A percentile compares a stretch with the other conserved stretches of the same genome.
phyloP scores from a whole-genome alignment of 2,329 filamentous ascomycete species.

The Alternaria novae-zelandiae region DNA sequence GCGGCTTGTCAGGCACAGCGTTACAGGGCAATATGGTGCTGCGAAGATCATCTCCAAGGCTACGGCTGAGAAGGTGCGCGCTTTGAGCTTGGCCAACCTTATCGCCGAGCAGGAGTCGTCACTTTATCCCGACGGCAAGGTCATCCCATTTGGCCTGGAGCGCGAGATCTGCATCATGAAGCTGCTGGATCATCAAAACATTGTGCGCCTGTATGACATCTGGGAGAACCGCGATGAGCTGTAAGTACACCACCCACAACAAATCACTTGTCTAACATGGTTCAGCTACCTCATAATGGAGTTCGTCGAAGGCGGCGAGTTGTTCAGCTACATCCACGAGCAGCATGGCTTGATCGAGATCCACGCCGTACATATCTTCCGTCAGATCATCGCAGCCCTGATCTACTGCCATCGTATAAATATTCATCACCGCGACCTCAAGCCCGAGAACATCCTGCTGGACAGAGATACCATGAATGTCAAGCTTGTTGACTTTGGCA shows the following conservation, averaged over 20 bases:
- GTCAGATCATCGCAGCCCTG: slow-evolving; percentile 90
- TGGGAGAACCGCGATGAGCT: slow-evolving; percentile 97
- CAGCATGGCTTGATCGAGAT: slow-evolving; percentile 78
- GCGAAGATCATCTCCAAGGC: slow-evolving; percentile 93
- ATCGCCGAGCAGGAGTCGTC: slow-evolving; percentile 69
- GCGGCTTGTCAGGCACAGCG: slow-evolving; percentile 78
- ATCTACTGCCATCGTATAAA: slow-evolving; percentile 93
- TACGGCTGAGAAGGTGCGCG: slow-evolving; percentile 79
- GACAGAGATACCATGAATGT: slow-evolving; percentile 73
- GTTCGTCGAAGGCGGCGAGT: slow-evolving; percentile 82
- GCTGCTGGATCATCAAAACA: slow-evolving; percentile 91
- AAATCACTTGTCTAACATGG: slow-evolving; percentile 17
- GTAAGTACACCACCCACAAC: slow-evolving; percentile 61
- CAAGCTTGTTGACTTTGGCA: slow-evolving; percentile 97
- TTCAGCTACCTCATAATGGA: slow-evolving; percentile 90
- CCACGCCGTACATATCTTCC: slow-evolving; percentile 82
- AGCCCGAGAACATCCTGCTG: slow-evolving; percentile 95
- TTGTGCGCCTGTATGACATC: slow-evolving; percentile 92
- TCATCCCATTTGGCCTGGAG: slow-evolving; percentile 88
- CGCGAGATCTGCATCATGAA: slow-evolving; percentile 97
- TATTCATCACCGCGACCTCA: slow-evolving; percentile 94
- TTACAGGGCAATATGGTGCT: slow-evolving; percentile 81
- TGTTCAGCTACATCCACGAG: slow-evolving; percentile 84
- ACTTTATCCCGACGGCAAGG: slow-evolving; percentile 63
- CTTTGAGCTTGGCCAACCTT: slow-evolving; percentile 83